Evolutionary conservation across 257 asterid species (phyloP).

Genomic region (Leonotis leonurus): DNA sequence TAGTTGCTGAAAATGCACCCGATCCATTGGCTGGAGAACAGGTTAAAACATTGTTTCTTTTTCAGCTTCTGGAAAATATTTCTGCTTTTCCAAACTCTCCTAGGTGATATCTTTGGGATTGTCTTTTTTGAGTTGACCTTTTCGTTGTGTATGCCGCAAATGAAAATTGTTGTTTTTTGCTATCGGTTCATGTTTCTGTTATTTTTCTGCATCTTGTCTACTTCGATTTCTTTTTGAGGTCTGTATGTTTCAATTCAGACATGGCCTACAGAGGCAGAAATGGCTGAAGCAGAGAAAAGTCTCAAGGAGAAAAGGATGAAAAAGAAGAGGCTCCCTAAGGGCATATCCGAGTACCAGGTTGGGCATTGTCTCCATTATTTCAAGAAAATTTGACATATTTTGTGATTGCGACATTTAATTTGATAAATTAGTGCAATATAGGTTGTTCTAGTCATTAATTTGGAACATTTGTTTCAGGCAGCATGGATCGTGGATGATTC

Average conservation of each 20-base stretch:
- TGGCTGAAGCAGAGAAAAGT: constrained; percentile 75
- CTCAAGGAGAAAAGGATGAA: constrained; percentile 49
- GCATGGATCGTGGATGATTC: constrained; percentile 94
- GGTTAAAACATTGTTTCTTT: constrained; percentile 33
- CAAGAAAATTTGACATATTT: not conserved
- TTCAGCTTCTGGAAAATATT: constrained; percentile 14
- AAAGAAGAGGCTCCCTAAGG: constrained; percentile 63
- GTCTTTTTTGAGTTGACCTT: not conserved
- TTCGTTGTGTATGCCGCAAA: not conserved
- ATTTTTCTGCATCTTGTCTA: not conserved
- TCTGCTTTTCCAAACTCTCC: not conserved
- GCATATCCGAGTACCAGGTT: constrained; percentile 95
- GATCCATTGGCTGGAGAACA: constrained; percentile 95
- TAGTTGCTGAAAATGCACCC: constrained; percentile 67
- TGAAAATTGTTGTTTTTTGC: not conserved
- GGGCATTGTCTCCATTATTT: constrained; percentile 9
- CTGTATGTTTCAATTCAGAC: constrained; percentile 44
- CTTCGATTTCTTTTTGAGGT: constrained; percentile 1
- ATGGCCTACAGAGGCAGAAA: constrained; percentile 97
- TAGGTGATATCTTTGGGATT: not conserved
- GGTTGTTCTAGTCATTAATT: not conserved
- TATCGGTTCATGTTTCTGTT: constrained; percentile 4
- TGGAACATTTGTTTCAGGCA: constrained; percentile 53
- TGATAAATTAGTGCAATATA: not conserved
- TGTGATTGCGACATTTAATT: not conserved